phyloP scores from a whole-genome alignment of 768 basidiomycete species.

The Boletus bicolor region DNA sequence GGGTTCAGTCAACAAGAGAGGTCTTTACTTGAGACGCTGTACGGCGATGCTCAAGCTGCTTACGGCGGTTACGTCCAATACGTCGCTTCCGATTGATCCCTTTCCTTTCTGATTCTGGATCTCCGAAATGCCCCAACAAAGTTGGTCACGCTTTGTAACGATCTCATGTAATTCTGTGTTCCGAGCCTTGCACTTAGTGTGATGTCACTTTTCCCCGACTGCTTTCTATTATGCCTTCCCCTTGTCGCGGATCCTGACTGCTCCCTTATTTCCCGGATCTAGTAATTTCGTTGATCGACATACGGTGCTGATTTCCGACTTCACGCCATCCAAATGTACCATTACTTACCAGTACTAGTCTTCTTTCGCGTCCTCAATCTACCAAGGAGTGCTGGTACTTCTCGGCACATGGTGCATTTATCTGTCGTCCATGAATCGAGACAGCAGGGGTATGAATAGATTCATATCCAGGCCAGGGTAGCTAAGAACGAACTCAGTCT shows the following conservation, averaged over 20 bases:
- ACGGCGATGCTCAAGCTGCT: conserved; percentile 22
- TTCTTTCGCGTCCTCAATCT: not conserved
- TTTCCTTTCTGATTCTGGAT: not conserved
- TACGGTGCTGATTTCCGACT: not conserved
- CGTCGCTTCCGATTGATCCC: conserved; percentile 5
- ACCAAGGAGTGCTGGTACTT: no score
- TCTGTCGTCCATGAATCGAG: no score
- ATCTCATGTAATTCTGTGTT: not conserved
- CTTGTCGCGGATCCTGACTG: not conserved
- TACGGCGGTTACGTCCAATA: conserved; percentile 23
- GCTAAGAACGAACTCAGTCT: not conserved
- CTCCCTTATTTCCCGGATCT: not conserved
- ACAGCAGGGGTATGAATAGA: not conserved
- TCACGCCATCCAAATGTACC: not conserved
- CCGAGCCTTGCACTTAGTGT: not conserved
- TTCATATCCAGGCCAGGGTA: not conserved
- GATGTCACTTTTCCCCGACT: not conserved
- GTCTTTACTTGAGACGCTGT: conserved; percentile 23
- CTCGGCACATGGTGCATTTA: no score
- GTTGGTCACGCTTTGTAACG: not conserved
- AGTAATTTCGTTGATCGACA: not conserved
- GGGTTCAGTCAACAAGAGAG: conserved; percentile 17
- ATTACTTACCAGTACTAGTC: not conserved
- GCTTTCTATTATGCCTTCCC: not conserved
- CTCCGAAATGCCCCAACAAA: no score